Percentiles rank a stretch among this genome's conserved stretches.
Conservation (phyloP, 139 green algal genomes). For the Chlorella sp. region DNA sequence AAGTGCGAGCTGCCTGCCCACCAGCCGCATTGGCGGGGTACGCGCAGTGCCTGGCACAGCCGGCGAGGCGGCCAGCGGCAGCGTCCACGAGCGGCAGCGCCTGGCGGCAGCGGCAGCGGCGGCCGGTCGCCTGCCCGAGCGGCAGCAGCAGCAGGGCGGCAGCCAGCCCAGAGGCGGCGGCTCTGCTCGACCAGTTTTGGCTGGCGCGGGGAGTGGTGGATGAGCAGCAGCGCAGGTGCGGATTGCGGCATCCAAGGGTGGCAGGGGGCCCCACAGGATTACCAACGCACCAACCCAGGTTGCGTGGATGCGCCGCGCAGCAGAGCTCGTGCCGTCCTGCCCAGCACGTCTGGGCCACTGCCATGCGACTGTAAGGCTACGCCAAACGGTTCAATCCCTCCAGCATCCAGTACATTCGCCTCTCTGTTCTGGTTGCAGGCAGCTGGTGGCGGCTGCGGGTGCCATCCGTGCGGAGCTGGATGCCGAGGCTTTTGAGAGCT, state of each 20-base stretch:
- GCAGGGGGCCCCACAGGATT: too few relatives aligned
- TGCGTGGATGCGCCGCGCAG: too few relatives aligned
- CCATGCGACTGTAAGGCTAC: too few relatives aligned
- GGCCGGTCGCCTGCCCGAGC: not conserved
- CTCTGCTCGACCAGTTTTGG: conserved; percentile 32
- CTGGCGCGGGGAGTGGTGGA: conserved; percentile 16
- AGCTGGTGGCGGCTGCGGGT: conserved; percentile 18
- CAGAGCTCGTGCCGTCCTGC: too few relatives aligned
- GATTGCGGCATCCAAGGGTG: too few relatives aligned
- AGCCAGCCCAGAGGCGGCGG: not conserved
- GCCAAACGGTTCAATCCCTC: too few relatives aligned
- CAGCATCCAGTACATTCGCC: too few relatives aligned
- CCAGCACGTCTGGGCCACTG: too few relatives aligned
- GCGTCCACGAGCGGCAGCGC: not conserved
- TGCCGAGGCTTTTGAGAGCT: not conserved
- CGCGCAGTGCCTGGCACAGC: too few relatives aligned
- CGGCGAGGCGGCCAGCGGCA: not conserved
- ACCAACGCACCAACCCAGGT: too few relatives aligned
- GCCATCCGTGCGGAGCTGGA: not conserved
- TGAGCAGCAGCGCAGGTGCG: conserved; percentile 31
- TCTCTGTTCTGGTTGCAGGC: conserved; percentile 24
- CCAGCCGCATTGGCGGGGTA: too few relatives aligned
- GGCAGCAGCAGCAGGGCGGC: not conserved
- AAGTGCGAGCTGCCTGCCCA: too few relatives aligned
- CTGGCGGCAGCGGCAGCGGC: not conserved